These are phyloP conservation scores for Fusarium tricinctum DNA, from an alignment of 2,329 filamentous ascomycete genomes.

Conservation along the genomic window DNA sequence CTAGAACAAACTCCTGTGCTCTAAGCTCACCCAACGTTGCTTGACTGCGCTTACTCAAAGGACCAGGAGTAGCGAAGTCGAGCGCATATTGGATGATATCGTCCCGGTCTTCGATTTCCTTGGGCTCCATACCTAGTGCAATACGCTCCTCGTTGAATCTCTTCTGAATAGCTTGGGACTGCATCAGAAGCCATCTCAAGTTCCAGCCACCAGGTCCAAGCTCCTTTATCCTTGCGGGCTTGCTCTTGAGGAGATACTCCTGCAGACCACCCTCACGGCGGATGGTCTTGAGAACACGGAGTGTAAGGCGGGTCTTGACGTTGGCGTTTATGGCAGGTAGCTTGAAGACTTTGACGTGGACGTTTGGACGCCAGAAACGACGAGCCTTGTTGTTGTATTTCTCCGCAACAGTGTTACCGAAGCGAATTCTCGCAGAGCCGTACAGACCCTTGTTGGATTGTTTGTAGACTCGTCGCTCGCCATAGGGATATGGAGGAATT, in stretches of 20 bases:
- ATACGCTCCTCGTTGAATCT: slow-evolving; percentile 75
- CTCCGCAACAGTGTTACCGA: slow-evolving; percentile 83
- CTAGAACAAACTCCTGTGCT: slow-evolving; percentile 62
- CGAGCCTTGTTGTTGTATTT: slow-evolving; percentile 78
- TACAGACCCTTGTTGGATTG: slow-evolving; percentile 84
- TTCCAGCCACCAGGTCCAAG: slow-evolving; percentile 92
- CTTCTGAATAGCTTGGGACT: slow-evolving; percentile 75
- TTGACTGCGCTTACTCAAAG: slow-evolving; percentile 54
- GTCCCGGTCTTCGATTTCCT: slow-evolving; percentile 55
- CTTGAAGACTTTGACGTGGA: slow-evolving; percentile 77
- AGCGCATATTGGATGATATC: slow-evolving; percentile 58
- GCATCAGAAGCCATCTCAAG: slow-evolving; percentile 90
- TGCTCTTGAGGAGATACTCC: slow-evolving; percentile 88
- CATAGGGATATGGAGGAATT: slow-evolving; percentile 80
- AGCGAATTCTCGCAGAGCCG: slow-evolving; percentile 77
- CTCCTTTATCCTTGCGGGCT: slow-evolving; percentile 82
- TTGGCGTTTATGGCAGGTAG: slow-evolving; percentile 71
- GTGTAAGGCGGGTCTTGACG: slow-evolving; percentile 77
- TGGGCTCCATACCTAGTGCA: slow-evolving; percentile 70
- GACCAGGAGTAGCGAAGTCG: slow-evolving; percentile 59
- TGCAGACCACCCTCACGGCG: slow-evolving; percentile 91
- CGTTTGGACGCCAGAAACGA: slow-evolving; percentile 81
- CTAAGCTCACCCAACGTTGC: slow-evolving; percentile 58
- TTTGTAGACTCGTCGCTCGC: slow-evolving; percentile 78
- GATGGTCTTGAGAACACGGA: slow-evolving; percentile 79